Percentiles rank a stretch among this genome's conserved stretches.
phyloP scores from a whole-genome alignment of 345 rosid genomes.

The Cardiospermum halicacabum region DNA sequence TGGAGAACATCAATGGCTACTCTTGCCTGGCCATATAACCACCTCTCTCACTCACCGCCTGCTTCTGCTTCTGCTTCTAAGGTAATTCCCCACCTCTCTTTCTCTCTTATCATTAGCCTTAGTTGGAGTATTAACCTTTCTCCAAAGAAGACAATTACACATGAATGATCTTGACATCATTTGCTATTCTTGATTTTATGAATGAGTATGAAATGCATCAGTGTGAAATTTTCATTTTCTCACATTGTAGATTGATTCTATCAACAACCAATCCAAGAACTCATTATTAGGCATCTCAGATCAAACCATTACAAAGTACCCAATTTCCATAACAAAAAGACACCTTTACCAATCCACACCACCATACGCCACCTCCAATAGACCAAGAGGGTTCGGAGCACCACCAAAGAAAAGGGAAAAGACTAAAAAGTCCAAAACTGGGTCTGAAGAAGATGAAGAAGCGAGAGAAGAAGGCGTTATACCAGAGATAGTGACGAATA shows the following conservation, averaged over 20 bases:
- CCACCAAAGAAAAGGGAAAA: conserved; percentile 54
- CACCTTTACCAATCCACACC: conserved; percentile 21
- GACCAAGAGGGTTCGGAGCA: conserved; percentile 76
- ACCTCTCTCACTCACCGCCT: background rate
- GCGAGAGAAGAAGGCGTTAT: conserved; percentile 49
- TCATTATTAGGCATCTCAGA: background rate
- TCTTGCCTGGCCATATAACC: conserved; percentile 9
- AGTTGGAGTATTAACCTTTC: no score
- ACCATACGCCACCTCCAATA: conserved; percentile 49
- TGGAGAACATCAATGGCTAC: conserved; percentile 20
- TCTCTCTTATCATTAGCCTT: no score
- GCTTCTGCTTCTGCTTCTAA: conserved; percentile 1
- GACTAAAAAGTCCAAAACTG: conserved; percentile 32
- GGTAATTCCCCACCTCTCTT: conserved; percentile 8
- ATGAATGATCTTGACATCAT: no score
- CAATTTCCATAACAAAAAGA: conserved; percentile 14
- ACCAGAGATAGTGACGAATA: conserved; percentile 89
- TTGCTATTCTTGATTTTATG: no score
- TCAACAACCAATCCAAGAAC: no score
- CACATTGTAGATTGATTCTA: no score
- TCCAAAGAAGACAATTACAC: no score
- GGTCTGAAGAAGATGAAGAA: conserved; percentile 18
- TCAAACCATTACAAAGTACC: conserved; percentile 18
- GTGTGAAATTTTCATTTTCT: no score
- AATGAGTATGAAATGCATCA: no score